These are phyloP conservation scores for Umbilicus rupestris DNA, from an alignment of 164 flowering plant species.

Conservation along the genomic window DNA sequence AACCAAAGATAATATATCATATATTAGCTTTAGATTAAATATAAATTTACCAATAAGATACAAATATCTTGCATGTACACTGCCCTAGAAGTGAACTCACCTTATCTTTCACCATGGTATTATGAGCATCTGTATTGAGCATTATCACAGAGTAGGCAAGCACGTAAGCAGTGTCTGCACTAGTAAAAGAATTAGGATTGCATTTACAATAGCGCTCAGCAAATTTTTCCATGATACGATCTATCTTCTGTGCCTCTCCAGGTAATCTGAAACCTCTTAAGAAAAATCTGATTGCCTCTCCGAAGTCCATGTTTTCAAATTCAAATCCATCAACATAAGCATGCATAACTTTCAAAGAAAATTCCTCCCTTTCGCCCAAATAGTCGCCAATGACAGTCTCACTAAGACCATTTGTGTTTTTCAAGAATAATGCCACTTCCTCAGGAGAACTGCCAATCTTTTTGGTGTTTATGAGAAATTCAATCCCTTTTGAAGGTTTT, in stretches of 20 bases:
- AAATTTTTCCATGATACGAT: slow-evolving; percentile 98
- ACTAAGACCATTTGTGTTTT: slow-evolving; percentile 72
- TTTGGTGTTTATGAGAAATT: slow-evolving; percentile 66
- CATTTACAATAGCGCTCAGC: slow-evolving; percentile 98
- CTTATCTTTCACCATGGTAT: slow-evolving; percentile 95
- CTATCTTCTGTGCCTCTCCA: slow-evolving; percentile 99
- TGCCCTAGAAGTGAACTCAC: slow-evolving; percentile 22
- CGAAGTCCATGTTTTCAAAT: slow-evolving; percentile 86
- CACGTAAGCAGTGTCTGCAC: slow-evolving; percentile 99
- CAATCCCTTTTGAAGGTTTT: slow-evolving; percentile 95
- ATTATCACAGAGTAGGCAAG: slow-evolving; percentile 93
- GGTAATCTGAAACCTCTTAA: slow-evolving; percentile 95
- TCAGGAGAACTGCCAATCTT: slow-evolving; percentile 86
- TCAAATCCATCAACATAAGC: slow-evolving; percentile 96
- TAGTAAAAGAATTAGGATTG: slow-evolving; percentile 77
- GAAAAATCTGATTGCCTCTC: slow-evolving; percentile 86
- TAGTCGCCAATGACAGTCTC: slow-evolving; percentile 94
- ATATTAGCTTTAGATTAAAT: too few species aligned
- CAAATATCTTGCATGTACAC: neutral
- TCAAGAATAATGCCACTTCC: slow-evolving; percentile 83
- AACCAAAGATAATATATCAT: slow-evolving; percentile 8
- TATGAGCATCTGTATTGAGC: slow-evolving; percentile 98
- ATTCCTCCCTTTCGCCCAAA: slow-evolving; percentile 93
- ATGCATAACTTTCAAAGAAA: slow-evolving; percentile 91
- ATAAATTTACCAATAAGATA: neutral